Base-by-base conservation (phyloP, 345 rosid species). In the Conringia planisiliqua region DNA sequence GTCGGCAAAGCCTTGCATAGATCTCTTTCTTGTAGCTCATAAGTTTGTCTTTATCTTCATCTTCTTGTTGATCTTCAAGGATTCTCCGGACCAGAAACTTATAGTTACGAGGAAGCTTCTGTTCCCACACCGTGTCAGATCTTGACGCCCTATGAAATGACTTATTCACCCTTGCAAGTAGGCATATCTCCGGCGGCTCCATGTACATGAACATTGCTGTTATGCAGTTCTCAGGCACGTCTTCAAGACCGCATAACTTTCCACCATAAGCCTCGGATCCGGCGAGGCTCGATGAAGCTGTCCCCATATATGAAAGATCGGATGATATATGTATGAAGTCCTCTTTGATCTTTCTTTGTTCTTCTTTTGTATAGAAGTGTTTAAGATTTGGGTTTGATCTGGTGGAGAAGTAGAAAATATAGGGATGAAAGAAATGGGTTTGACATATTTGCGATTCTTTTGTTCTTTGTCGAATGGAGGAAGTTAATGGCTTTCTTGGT, bases 171-270 rank as follows among this genome's bases (percentile, higher is more conserved):
- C 80, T 40, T 3, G 97, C 96, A 7, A 94, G 79, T 51, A 61
- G 78, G 68, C 96, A 94, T 22, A 94, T 94, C 83, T 86, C 91
- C n/a, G 83, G 90, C 4, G 98, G 97, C 66, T 94, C 97, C 76
- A 94, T 43, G 82, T 73, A 71, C 82, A 78, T 81, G 0, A 87
- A 69, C 77, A 94, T 86, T 7, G 82, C 76, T 6, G 97, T 81
- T 18, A 87, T 73, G 61, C 97, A 91, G 54, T 80, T 83, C 77
- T 91, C 97, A 10, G 97, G 97, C 11, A 94, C 65, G 44, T 94
- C 96, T 7, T 75, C 84, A 0, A 94, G 82, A 66, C 84, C 70
- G 3, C 88, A 42, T 54, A 61, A 14, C 33, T 26, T 61, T 68
- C 3, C 14, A 36, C 50, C 73, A 14, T 13, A 18, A 27, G 38